Base-by-base conservation (phyloP, 345 rosid genomes). In the Camelina sativa region DNA sequence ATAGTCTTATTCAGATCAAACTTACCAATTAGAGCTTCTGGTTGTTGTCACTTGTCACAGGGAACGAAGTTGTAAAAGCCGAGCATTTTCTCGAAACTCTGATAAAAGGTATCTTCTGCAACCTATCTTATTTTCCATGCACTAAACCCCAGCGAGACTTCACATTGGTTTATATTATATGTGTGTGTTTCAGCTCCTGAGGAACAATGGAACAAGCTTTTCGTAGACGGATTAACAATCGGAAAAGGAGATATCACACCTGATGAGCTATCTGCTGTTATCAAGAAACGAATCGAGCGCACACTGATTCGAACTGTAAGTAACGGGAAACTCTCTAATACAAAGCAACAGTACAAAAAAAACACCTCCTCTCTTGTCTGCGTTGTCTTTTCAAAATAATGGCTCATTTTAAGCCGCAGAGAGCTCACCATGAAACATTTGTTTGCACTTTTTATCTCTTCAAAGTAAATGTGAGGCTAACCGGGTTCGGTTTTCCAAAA, bases 271-370 rank as follows among this genome's bases (percentile, higher is more conserved):
- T 81, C 84, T 65, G 85, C 84, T 25, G 97, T 88, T 67, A 80
- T 84, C 57, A 91, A 86, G 85, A 94, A 94, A 76, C 78, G 92
- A 69, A 83, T 88, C 8, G 96, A 88, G 80, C 83, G 95, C 73
- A 85, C 85, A 17, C 79, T 94, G 65, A 89, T 88, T 61, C 87
- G 98, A 79, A 94, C 95, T n/a, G 93, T 94, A 80, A 79, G 87
- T 71, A 28, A 51, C 65, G 53, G 53, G 0, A 68, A 67, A 28
- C 79, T 19, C 15, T 11, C 30, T 8, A 48, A 28, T 16, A 67
- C 22, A 52, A 22, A 52, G 20, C 37, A 53, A 54, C 11, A 68
- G 7, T 35, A 43, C 8, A 55, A n/a, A 15, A 2, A 2, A 23
- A 25, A 23, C 59, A 54, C 38, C 11, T 28, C 8, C 32, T 22